These are phyloP conservation scores for Populus hybrid DNA, from an alignment of 441 rosid genomes.

Conservation along the genomic window DNA sequence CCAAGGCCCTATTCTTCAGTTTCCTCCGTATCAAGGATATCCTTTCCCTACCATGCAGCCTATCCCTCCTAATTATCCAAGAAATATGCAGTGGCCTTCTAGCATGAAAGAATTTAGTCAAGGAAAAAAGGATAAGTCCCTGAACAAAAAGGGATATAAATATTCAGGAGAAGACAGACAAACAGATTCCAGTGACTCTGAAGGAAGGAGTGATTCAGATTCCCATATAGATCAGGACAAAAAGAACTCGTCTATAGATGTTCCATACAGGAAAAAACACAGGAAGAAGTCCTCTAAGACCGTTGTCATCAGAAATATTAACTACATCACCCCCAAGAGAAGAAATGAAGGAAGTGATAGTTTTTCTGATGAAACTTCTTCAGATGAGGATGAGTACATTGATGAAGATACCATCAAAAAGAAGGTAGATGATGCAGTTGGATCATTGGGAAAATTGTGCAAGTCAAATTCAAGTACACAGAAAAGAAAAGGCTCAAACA, in stretches of 20 bases:
- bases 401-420: no score
- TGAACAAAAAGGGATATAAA: slow-evolving; percentile 38
- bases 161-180: slow-evolving; percentile 41
- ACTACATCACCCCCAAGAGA: slow-evolving; percentile 76
- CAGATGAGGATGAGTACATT: no score
- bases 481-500: no score
- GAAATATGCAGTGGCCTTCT: slow-evolving; percentile 48
- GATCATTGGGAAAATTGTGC: no score
- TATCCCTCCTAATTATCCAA: slow-evolving; percentile 43
- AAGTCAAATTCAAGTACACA: no score
- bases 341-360: slow-evolving; percentile 50
- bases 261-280: slow-evolving; percentile 41
- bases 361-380: no score
- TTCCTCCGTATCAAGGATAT: slow-evolving; percentile 70
- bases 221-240: slow-evolving; percentile 39
- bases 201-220: slow-evolving; percentile 45
- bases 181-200: slow-evolving; percentile 54
- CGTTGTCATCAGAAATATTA: slow-evolving; percentile 78
- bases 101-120: slow-evolving; percentile 25
- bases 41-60: slow-evolving; percentile 65
- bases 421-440: no score
- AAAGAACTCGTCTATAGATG: slow-evolving; percentile 40
- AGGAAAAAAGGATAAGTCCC: slow-evolving; percentile 36
- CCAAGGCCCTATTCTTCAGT: slow-evolving; percentile 41
- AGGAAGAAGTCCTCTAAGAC: slow-evolving; percentile 61